A percentile compares a stretch with the other conserved stretches of the same genome.
Evolutionary conservation across 2,329 filamentous ascomycete genomes (phyloP).

Genomic region (Colletotrichum lentis): DNA sequence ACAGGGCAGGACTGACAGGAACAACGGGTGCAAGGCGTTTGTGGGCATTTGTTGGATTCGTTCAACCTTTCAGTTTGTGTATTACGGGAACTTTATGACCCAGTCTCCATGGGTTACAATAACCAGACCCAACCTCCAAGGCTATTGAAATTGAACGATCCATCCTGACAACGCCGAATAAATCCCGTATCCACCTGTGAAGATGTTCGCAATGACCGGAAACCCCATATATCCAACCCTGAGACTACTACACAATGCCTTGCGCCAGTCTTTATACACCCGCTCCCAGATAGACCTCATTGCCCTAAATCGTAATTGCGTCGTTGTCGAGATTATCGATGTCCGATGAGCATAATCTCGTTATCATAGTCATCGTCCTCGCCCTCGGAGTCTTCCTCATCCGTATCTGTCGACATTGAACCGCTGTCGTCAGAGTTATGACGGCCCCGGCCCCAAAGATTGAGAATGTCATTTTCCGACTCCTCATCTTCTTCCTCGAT

Average conservation of each 20-base stretch:
- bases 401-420: conserved; percentile 47
- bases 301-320: conserved; percentile 5
- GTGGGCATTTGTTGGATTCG: conserved; percentile 15
- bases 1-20: neutral
- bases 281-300: conserved; percentile 15
- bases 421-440: conserved; percentile 57
- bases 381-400: conserved; percentile 54
- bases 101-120: conserved; percentile 21
- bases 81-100: conserved; percentile 32
- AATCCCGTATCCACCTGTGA: conserved; percentile 6
- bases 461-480: conserved; percentile 57
- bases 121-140: conserved; percentile 1
- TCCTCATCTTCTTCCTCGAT: conserved; percentile 50
- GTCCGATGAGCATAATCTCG: conserved; percentile 60
- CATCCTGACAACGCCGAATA: conserved; percentile 22
- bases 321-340: conserved; percentile 48
- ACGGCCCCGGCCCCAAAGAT: conserved; percentile 60
- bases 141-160: neutral
- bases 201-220: conserved; percentile 23
- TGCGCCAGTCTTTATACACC: conserved; percentile 21
- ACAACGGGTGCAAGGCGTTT: conserved; percentile 23
- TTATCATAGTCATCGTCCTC: conserved; percentile 58
- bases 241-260: conserved; percentile 11
- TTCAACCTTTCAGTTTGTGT: conserved; percentile 8
- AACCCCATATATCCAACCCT: conserved; percentile 32